A percentile compares a stretch with the other conserved stretches of the same genome.
These are phyloP conservation scores for Solanum raphanifolium DNA, from an alignment of 257 asterid species.

Conservation along the genomic window DNA sequence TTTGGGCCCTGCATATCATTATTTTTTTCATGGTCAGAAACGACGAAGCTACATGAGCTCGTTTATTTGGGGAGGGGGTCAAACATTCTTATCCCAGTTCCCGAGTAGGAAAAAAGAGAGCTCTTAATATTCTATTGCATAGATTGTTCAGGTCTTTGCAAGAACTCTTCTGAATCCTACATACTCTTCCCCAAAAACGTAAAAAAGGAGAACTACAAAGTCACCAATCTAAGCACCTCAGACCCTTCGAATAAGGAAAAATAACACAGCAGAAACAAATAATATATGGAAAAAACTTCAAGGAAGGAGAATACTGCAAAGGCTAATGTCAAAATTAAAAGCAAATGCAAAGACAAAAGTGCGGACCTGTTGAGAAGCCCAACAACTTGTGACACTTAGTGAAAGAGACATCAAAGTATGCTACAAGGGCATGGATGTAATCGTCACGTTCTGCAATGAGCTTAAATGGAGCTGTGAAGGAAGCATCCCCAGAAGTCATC, in stretches of 20 bases:
- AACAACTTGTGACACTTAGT: slow-evolving; percentile 72
- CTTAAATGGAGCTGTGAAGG: slow-evolving; percentile 94
- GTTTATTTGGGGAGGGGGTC: not conserved
- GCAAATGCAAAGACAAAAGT: not conserved
- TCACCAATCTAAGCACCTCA: not conserved
- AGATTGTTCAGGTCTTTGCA: not conserved
- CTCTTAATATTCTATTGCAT: too few relatives aligned
- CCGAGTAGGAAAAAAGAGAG: not conserved
- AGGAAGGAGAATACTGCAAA: not conserved
- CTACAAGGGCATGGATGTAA: slow-evolving; percentile 94
- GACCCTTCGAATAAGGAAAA: not conserved
- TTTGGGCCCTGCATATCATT: slow-evolving; percentile 53
- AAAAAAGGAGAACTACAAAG: not conserved
- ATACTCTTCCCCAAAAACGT: not conserved
- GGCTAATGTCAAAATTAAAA: not conserved
- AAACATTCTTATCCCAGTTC: not conserved
- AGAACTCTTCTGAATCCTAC: not conserved
- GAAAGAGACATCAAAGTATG: slow-evolving; percentile 89
- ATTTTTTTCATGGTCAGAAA: not conserved
- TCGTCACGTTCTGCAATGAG: slow-evolving; percentile 90
- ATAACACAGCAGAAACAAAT: not conserved
- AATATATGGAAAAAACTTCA: not conserved
- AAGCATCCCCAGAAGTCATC: slow-evolving; percentile 77
- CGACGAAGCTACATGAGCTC: not conserved
- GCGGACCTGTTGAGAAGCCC: slow-evolving; percentile 89